Evolutionary conservation across 2,329 filamentous ascomycete genomes (phyloP), one percentile per base, ranked within the genome.

Genomic region (Zasmidium cellare): DNA sequence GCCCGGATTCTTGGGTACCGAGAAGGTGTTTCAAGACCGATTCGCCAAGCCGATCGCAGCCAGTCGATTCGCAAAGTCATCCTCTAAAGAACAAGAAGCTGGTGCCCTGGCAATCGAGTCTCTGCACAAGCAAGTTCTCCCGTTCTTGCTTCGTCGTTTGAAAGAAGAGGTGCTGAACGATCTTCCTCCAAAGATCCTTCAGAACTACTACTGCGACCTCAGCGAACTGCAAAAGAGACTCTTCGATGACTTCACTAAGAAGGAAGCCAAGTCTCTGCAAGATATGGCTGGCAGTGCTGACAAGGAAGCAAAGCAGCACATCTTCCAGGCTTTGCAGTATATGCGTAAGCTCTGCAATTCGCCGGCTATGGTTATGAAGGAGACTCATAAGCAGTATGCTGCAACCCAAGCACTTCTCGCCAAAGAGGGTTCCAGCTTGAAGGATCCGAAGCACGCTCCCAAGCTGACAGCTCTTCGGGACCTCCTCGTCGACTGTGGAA

Each of bases 271-370:
- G 75, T 89, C 91, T 62, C 84, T 99, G 31, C 86, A 90, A 46
- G 86, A 91, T 25, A 91, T 96, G 71, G 91, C 93, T 12, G 87
- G 89, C 14, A 87, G 87, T 24, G 87, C 89, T 24, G 93, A 97
- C 71, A 96, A 96, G 72, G 91, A 96, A 62, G 88, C 92, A 65
- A 99, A 99, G 75, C 90, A 96, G 73, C 94, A 99, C 74, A 99
- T 99, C 66, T 99, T 99, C 88, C 93, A 97, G 74, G 94, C 96
- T 3, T 78, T 99, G 46, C 96, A 99, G 73, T 99, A 99, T 77
- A 99, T 99, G 96, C 91, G 96, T 60, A 97, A 97, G 78, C 85
- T 99, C 5, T 99, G 94, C 83, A 99, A 99, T 73, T 97, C 94
- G 2, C 94, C 94, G 0, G 92, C 94, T 0, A 82, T 99, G 64